A percentile compares a stretch with the other conserved stretches of the same genome.
These are phyloP conservation scores for Vanderwaltozyma yarrowii DNA, from an alignment of 805 yeast species.

Conservation along the genomic window DNA sequence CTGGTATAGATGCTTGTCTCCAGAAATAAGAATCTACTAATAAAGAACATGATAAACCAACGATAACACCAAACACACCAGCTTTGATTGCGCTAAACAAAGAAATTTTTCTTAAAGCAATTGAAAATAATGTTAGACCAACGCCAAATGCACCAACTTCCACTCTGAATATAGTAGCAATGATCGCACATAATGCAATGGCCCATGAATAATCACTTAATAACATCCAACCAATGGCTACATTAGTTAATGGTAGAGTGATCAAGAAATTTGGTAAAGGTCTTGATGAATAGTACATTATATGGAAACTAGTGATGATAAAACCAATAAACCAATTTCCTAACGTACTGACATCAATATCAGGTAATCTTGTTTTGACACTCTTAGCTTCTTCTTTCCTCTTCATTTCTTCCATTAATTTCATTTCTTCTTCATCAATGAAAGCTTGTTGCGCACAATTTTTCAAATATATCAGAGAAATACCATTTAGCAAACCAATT, in stretches of 20 bases:
- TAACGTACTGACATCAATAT: constrained; percentile 12
- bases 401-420: constrained; percentile 7
- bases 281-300: constrained; percentile 70
- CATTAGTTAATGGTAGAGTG: constrained; percentile 61
- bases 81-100: constrained; percentile 32
- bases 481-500: constrained; percentile 53
- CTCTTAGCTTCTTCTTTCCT: constrained; percentile 8
- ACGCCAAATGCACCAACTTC: constrained; percentile 54
- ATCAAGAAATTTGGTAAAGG: constrained; percentile 77
- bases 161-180: constrained; percentile 59
- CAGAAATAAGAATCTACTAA: constrained; percentile 72
- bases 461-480: constrained; percentile 43
- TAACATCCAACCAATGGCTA: constrained; percentile 43
- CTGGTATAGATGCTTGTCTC: constrained; percentile 58
- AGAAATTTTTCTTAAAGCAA: constrained; percentile 38
- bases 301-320: constrained; percentile 63
- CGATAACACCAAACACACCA: constrained; percentile 36
- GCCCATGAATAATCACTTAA: constrained; percentile 39
- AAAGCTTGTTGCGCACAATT: constrained; percentile 26
- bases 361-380: constrained; percentile 2
- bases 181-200: constrained; percentile 46
- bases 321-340: constrained; percentile 54
- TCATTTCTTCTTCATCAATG: constrained; percentile 5
- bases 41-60: constrained; percentile 36
- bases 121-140: constrained; percentile 38